Base-by-base conservation (phyloP, 495 filamentous ascomycete species). In the Elasticomyces elasticus region DNA sequence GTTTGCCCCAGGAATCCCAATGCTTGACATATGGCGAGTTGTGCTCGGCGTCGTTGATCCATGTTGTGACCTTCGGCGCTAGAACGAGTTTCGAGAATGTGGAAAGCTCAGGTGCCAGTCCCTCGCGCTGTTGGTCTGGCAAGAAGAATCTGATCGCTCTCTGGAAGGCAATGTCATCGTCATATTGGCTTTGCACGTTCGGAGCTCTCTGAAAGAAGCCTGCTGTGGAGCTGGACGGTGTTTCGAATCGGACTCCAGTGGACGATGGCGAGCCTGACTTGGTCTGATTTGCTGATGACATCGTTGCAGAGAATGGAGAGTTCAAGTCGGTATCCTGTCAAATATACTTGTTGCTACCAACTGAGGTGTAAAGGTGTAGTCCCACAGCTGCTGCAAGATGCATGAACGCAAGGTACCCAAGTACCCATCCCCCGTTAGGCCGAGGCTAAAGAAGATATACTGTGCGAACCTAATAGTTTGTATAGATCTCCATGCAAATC, bases 11-110 rank as follows among this genome's bases (percentile, higher is more conserved):
- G 24, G 72, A 70, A 60, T 76, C 73, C 45, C 58, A 65, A 35
- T 74, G 71, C 44, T 67, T 66, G 38, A 84, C 59, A 37, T 74
- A 74, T 1, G 82, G 82, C 11, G 69, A 69, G 63, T 82, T 76
- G 25, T 55, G 62, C 66, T 86, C 82, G 31, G 81, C 76, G 63
- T 84, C 78, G 9, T 74, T 72, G 20, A 81, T 60, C 67, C 68
- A 76, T 60, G 66, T 59, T 49, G 81, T 69, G 23, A 80, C 66
- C 31, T 69, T 22, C 6, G 60, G 55, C 26, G 49, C 20, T 2
- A 71, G 41, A 38, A 66, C 62, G n/a, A 28, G 38, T 25, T 49
- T 41, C 23, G 58, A 58, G 47, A 69, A 68, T 1, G 44, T 38
- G 5, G 15, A 15, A 2, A 62, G 44, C 7, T 51, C 40, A 13